Conservation (phyloP, 108 stramenopile species). For the Discostella pseudostelligera region DNA sequence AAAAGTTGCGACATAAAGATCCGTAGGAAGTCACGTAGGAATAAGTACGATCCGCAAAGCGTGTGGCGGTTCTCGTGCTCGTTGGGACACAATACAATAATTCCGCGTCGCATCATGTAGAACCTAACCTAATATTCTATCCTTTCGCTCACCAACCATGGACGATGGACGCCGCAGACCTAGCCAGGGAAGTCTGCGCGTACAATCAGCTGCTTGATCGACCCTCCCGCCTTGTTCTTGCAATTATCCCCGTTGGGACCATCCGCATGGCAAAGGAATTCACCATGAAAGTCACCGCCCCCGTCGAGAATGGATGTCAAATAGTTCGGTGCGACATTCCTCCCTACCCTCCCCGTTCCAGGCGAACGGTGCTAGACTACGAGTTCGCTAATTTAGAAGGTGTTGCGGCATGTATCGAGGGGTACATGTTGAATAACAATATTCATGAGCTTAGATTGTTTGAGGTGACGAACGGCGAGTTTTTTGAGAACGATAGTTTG, state of each 20-base stretch:
- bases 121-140: too few species aligned
- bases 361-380: slow-evolving; percentile 1
- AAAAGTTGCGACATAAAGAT: too few species aligned
- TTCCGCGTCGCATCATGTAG: too few species aligned
- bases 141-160: too few species aligned
- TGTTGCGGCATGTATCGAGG: slow-evolving; percentile 31
- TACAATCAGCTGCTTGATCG: slow-evolving; percentile 11
- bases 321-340: slow-evolving; percentile 18
- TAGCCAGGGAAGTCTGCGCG: slow-evolving; percentile 20
- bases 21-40: too few species aligned
- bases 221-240: slow-evolving; percentile 22
- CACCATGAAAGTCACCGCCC: slow-evolving; percentile 24
- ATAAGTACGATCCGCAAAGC: too few species aligned
- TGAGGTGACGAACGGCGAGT: slow-evolving; percentile 1
- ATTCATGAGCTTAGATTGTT: slow-evolving; percentile 24
- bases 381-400: slow-evolving; percentile 7
- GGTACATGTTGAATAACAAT: slow-evolving; percentile 27
- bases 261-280: slow-evolving; percentile 15
- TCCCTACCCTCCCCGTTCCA: background rate
- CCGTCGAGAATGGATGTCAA: slow-evolving; percentile 5
- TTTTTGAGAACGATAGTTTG: slow-evolving; percentile 18
- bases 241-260: slow-evolving; percentile 15
- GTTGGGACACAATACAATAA: too few species aligned
- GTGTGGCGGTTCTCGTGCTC: too few species aligned
- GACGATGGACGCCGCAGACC: slow-evolving; percentile 16